Evolutionary conservation across 2,329 filamentous ascomycete genomes (phyloP).

Genomic region (Sclerotinia minor): DNA sequence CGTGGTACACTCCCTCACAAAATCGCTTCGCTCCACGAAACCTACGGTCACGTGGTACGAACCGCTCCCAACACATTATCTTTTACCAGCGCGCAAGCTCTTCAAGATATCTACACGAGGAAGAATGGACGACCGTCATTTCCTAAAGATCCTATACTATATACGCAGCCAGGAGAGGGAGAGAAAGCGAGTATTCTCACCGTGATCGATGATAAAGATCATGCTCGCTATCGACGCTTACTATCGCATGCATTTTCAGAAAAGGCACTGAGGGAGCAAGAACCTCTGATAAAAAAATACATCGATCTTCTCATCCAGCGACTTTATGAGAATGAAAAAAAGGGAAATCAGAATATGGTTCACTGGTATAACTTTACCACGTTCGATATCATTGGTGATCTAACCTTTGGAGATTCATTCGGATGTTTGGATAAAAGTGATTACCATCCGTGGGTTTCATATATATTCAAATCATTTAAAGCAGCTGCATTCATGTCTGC

Average conservation of each 20-base stretch:
- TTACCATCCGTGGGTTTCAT: constrained; percentile 37
- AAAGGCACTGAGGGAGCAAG: constrained; percentile 40
- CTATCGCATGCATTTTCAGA: constrained; percentile 41
- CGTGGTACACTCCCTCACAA: constrained; percentile 21
- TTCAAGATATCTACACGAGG: constrained; percentile 12
- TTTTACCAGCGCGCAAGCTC: constrained; percentile 30
- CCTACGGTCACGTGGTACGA: constrained; percentile 41
- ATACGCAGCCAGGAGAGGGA: background rate
- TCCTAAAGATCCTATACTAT: constrained; percentile 2
- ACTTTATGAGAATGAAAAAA: constrained; percentile 18
- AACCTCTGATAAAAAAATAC: constrained; percentile 31
- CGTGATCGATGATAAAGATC: constrained; percentile 25
- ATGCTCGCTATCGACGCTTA: constrained; percentile 36
- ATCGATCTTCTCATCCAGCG: constrained; percentile 25
- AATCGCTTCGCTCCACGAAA: constrained; percentile 31
- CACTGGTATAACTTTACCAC: constrained; percentile 43
- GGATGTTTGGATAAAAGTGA: constrained; percentile 38
- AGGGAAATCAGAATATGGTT: constrained; percentile 34
- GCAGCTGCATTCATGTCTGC: constrained; percentile 29
- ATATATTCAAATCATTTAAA: constrained; percentile 36
- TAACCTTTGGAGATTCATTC: constrained; percentile 48
- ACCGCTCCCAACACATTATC: constrained; percentile 39
- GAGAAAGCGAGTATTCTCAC: background rate
- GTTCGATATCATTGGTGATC: constrained; percentile 46
- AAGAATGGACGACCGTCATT: background rate